Percentiles rank a stretch among this genome's conserved stretches.
phyloP scores from a whole-genome alignment of 2,329 filamentous ascomycete genomes.

The Pseudogymnoascus sp. region DNA sequence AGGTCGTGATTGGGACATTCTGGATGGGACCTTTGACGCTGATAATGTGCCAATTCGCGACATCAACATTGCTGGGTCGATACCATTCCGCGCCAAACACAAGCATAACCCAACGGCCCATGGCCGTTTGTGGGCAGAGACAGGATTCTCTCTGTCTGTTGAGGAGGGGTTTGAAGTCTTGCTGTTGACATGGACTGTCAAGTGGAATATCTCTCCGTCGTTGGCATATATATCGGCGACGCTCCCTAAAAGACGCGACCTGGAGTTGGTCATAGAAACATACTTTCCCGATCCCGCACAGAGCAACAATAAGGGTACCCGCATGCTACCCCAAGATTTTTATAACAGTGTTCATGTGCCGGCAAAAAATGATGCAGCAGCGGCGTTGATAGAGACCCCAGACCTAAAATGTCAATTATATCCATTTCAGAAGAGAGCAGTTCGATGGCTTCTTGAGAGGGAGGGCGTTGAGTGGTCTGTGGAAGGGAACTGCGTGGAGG shows the following conservation, averaged over 20 bases:
- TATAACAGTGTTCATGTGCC: constrained; percentile 64
- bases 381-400: constrained; percentile 36
- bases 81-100: constrained; percentile 19
- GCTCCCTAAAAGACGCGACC: constrained; percentile 14
- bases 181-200: constrained; percentile 22
- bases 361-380: constrained; percentile 32
- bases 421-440: constrained; percentile 63
- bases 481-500: neutral
- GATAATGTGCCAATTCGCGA: constrained; percentile 16
- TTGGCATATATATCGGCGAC: constrained; percentile 17
- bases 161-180: constrained; percentile 19
- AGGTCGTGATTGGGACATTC: constrained; percentile 10
- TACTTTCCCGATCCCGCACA: constrained; percentile 23
- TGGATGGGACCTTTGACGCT: constrained; percentile 17
- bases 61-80: constrained; percentile 19
- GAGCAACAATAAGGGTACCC: constrained; percentile 27
- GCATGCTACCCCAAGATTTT: constrained; percentile 46
- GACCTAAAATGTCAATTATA: constrained; percentile 49
- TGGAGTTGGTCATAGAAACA: constrained; percentile 22
- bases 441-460: constrained; percentile 61
- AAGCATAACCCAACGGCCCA: constrained; percentile 16
- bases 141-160: constrained; percentile 19
- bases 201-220: constrained; percentile 26
- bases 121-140: constrained; percentile 25
- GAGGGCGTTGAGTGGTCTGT: constrained; percentile 51